phyloP scores from a whole-genome alignment of 2,329 filamentous ascomycete genomes.

The Zasmidium cellare region DNA sequence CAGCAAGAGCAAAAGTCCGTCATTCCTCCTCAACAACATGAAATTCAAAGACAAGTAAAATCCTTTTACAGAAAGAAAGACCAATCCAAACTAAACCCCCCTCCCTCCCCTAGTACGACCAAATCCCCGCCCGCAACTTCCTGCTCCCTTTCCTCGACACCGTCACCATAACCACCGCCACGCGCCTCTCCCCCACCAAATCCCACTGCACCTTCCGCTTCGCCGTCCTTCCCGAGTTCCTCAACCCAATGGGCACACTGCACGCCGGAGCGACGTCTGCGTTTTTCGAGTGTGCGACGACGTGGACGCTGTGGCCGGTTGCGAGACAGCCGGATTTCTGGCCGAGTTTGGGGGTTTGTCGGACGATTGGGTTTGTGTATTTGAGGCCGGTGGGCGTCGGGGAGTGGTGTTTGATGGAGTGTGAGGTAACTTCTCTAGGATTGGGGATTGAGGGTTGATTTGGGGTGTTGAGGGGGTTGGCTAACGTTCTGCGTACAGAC shows the following conservation, averaged over 20 bases:
- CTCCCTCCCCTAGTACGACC: slow-evolving; percentile 13
- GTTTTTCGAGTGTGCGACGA: slow-evolving; percentile 24
- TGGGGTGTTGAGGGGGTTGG: not conserved
- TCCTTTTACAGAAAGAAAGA: too few species aligned
- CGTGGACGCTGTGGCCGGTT: slow-evolving; percentile 18
- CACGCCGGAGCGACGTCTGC: slow-evolving; percentile 23
- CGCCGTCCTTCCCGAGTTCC: slow-evolving; percentile 21
- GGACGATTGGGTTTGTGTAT: slow-evolving; percentile 22
- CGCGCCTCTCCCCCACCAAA: slow-evolving; percentile 12
- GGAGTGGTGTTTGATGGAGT: slow-evolving; percentile 24
- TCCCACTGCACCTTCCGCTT: slow-evolving; percentile 20
- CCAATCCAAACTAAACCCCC: not conserved
- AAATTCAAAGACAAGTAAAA: too few species aligned
- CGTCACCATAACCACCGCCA: slow-evolving; percentile 12
- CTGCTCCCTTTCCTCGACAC: slow-evolving; percentile 21
- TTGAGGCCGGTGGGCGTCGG: slow-evolving; percentile 23
- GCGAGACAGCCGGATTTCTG: slow-evolving; percentile 20
- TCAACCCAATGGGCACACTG: slow-evolving; percentile 24
- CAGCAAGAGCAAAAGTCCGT: slow-evolving; percentile 11
- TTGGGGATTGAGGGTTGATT: not conserved
- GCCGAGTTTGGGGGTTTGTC: slow-evolving; percentile 18
- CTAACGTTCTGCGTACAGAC: slow-evolving; percentile 10
- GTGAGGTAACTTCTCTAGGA: slow-evolving; percentile 20
- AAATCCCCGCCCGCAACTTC: slow-evolving; percentile 17
- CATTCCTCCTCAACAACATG: too few species aligned